phyloP scores from a whole-genome alignment of 2,329 filamentous ascomycete genomes.

The Arthrobotrys sphaeroides region DNA sequence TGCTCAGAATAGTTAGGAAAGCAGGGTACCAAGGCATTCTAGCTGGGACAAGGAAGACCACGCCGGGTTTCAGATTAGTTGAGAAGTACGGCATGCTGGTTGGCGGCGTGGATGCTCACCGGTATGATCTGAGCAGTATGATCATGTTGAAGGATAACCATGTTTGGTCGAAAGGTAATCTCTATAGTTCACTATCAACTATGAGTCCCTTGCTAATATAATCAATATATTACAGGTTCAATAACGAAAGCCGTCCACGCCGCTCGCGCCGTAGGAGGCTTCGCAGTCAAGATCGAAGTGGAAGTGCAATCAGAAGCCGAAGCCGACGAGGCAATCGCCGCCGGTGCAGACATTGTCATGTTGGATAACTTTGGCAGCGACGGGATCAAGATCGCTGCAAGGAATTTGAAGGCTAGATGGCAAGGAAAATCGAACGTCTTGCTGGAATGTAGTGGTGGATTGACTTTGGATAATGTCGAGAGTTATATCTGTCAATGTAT shows the following conservation, averaged over 20 bases:
- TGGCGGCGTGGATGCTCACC: constrained; percentile 88
- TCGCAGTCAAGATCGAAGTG: constrained; percentile 93
- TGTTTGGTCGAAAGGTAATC: constrained; percentile 73
- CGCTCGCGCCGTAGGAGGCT: constrained; percentile 84
- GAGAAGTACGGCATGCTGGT: constrained; percentile 99
- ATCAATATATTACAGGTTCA: constrained; percentile 64
- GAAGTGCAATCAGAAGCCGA: constrained; percentile 89
- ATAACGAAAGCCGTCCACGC: constrained; percentile 87
- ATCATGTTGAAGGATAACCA: constrained; percentile 99
- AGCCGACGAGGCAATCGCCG: constrained; percentile 88
- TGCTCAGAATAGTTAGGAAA: constrained; percentile 68
- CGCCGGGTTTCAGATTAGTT: constrained; percentile 90
- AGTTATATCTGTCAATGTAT: constrained; percentile 78
- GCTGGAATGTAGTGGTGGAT: constrained; percentile 89
- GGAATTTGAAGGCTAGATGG: constrained; percentile 81
- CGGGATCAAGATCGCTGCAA: constrained; percentile 78
- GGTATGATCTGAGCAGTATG: constrained; percentile 92
- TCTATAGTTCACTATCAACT: not conserved
- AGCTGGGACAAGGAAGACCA: constrained; percentile 97
- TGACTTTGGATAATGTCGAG: constrained; percentile 84
- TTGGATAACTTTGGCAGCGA: constrained; percentile 91
- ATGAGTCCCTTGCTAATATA: constrained; percentile 39
- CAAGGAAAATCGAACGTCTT: constrained; percentile 74
- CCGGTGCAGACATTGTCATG: constrained; percentile 96
- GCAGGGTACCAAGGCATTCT: constrained; percentile 83